Percentiles rank a stretch among this genome's conserved stretches.
Evolutionary conservation across 345 rosid genomes (phyloP).

Genomic region (Hibiscus syriacus): DNA sequence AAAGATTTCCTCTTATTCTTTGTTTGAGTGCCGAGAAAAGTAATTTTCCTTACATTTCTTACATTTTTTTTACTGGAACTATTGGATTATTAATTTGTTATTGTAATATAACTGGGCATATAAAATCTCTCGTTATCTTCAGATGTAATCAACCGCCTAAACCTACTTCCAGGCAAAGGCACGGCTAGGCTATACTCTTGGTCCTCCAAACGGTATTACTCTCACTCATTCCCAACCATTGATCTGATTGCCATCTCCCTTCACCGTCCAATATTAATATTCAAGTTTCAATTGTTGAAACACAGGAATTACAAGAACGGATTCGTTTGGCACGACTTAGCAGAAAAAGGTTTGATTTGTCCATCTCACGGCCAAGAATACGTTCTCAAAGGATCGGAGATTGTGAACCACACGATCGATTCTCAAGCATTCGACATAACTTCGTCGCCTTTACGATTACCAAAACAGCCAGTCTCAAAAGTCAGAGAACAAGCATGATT

Average conservation of each 20-base stretch:
- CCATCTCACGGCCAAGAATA: slow-evolving; percentile 91
- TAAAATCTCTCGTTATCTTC: background rate
- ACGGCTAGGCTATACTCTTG: slow-evolving; percentile 86
- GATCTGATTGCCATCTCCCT: slow-evolving; percentile 17
- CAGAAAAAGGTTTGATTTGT: slow-evolving; percentile 63
- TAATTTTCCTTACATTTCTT: background rate
- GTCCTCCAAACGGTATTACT: slow-evolving; percentile 77
- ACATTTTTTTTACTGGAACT: background rate
- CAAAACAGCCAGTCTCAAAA: slow-evolving; percentile 24
- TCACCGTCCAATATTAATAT: background rate
- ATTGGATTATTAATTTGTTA: no score
- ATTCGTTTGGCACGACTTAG: slow-evolving; percentile 90
- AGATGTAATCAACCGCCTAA: slow-evolving; percentile 81
- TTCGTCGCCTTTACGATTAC: slow-evolving; percentile 43
- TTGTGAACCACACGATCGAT: slow-evolving; percentile 39
- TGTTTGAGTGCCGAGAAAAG: slow-evolving; percentile 7
- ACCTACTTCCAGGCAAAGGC: slow-evolving; percentile 77
- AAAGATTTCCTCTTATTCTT: background rate
- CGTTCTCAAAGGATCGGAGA: slow-evolving; percentile 94
- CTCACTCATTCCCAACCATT: background rate
- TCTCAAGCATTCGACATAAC: slow-evolving; percentile 38
- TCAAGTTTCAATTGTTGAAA: background rate
- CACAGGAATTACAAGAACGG: slow-evolving; percentile 89
- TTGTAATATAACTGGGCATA: background rate
- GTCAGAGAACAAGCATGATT: slow-evolving; percentile 26